phyloP scores from a whole-genome alignment of 345 rosid species.

The Pistacia vera region DNA sequence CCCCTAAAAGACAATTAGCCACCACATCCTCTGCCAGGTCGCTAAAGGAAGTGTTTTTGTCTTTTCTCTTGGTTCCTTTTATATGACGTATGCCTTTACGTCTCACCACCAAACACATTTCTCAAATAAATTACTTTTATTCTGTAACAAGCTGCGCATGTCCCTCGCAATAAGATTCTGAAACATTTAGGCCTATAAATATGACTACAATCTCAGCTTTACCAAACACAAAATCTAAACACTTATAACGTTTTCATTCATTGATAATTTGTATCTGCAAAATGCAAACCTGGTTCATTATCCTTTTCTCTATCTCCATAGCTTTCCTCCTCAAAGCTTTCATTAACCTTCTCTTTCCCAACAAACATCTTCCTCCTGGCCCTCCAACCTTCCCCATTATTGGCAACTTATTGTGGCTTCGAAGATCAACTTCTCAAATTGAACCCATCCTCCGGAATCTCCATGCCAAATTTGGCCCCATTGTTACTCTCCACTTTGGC shows the following conservation, averaged over 20 bases:
- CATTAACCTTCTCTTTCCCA: constrained; percentile 9
- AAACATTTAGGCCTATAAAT: too few species aligned
- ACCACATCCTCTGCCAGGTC: too few species aligned
- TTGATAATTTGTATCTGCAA: not conserved
- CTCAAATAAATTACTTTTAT: too few species aligned
- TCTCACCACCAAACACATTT: too few species aligned
- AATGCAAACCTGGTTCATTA: constrained; percentile 21
- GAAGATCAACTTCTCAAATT: not conserved
- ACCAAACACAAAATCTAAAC: too few species aligned
- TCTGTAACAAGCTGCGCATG: too few species aligned
- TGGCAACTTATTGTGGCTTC: constrained; percentile 10
- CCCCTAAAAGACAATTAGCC: too few species aligned
- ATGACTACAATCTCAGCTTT: not conserved
- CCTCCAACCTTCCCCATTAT: constrained; percentile 20
- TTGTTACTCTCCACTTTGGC: constrained; percentile 18
- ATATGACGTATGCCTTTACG: too few species aligned
- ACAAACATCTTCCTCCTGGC: constrained; percentile 27
- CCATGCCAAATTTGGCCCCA: constrained; percentile 20
- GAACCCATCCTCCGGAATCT: constrained; percentile 17
- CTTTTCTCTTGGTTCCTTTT: too few species aligned
- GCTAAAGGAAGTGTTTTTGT: too few species aligned
- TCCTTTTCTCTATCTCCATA: constrained; percentile 1
- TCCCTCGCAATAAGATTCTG: too few species aligned
- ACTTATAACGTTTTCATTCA: too few species aligned
- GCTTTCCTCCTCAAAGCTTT: constrained; percentile 8